These are phyloP conservation scores for Paradendryphiella salina DNA, from an alignment of 2,329 filamentous ascomycete genomes.

Conservation along the genomic window DNA sequence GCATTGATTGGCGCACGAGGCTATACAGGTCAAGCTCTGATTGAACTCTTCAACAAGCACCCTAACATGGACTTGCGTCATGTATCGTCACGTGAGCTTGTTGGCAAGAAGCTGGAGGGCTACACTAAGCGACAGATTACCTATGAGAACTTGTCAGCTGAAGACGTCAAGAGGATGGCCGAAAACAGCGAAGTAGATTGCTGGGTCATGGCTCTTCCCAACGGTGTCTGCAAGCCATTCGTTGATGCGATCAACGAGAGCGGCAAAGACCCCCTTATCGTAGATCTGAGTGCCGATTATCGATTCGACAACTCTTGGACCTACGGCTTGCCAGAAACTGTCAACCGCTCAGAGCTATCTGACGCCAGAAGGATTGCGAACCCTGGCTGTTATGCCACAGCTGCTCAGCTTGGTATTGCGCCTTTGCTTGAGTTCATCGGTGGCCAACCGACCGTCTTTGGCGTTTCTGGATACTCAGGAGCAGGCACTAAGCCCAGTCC, in stretches of 20 bases:
- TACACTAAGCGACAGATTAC: constrained; percentile 90
- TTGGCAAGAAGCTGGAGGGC: constrained; percentile 81
- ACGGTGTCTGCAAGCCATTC: constrained; percentile 91
- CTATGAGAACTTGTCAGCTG: constrained; percentile 86
- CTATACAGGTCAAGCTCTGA: constrained; percentile 90
- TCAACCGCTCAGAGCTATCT: constrained; percentile 74
- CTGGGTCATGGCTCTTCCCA: constrained; percentile 97
- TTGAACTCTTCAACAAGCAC: constrained; percentile 83
- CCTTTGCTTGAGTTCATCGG: constrained; percentile 78
- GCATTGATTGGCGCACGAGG: constrained; percentile 90
- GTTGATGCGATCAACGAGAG: constrained; percentile 82
- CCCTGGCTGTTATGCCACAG: constrained; percentile 94
- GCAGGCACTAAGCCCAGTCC: constrained; percentile 91
- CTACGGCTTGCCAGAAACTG: constrained; percentile 86
- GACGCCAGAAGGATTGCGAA: constrained; percentile 83
- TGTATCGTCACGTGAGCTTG: constrained; percentile 91
- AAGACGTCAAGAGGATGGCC: constrained; percentile 85
- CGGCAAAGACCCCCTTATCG: constrained; percentile 71
- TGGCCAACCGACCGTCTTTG: constrained; percentile 80
- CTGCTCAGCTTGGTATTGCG: constrained; percentile 84
- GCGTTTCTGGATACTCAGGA: constrained; percentile 90
- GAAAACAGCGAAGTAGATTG: constrained; percentile 84
- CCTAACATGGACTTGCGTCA: constrained; percentile 87
- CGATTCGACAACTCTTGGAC: constrained; percentile 85
- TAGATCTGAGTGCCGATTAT: constrained; percentile 97